Base-by-base conservation (phyloP, 2,329 filamentous ascomycete species). In the Fusarium brachygibbosum region DNA sequence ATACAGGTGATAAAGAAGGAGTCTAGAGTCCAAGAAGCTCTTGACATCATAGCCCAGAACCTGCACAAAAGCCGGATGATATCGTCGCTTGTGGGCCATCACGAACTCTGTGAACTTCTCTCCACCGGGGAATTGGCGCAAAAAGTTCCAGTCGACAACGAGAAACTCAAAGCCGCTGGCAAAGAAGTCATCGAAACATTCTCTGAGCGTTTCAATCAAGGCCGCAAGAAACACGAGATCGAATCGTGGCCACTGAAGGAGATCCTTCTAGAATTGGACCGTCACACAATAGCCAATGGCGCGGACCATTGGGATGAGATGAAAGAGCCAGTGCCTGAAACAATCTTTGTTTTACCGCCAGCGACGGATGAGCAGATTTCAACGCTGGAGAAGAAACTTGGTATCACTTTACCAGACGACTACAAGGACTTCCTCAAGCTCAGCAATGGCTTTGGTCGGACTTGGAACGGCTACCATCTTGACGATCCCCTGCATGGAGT, bases 391-490 rank as follows among this genome's bases (percentile, higher is more conserved):
- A 28, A 46, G 9, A 71, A n/a, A 17, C 38, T 72, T 7, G 38
- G 54, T 1, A 14, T 44, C 0, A 34, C 29, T 1, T 29, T 72
- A 0, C 70, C 70, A n/a, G 42, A 50, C 2, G 70, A 72, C 29
- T 71, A 71, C 16, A 73, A 73, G 6, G 59, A 65, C 1, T 73
- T 73, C 14, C 31, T 73, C 1, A 69, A 55, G 19, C 58, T 69
- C 14, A 73, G 40, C 14, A 73, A 73, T 35, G 70, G 70, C 0
- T 69, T 71, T 40, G 68, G 62, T 16, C 25, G 56, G 3, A 54
- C 60, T 17, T 73, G 68, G 70, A 73, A 73, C 12, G 70, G 70
- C 3, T 69, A 57, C 17, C 60, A 53, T 17, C 46, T 51, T 5
- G 70, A 69, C 1, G 38, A 55, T 10, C 53, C 41, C 1, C 23